A percentile compares a stretch with the other conserved stretches of the same genome.
Conservation (phyloP, 495 filamentous ascomycete species). For the Pyronema domesticum region DNA sequence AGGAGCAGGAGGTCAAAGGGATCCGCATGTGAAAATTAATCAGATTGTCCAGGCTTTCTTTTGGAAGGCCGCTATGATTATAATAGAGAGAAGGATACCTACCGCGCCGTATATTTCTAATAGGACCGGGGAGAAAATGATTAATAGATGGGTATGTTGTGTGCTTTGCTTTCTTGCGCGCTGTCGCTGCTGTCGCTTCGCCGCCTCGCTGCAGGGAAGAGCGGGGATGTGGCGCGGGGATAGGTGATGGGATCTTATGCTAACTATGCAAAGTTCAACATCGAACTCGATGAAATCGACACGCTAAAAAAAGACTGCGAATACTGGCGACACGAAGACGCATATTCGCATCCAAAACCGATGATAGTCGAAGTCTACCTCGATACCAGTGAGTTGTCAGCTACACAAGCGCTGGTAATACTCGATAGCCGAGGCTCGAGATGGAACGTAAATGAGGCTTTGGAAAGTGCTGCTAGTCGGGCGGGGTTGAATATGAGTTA, state of each 20-base stretch:
- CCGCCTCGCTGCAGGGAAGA: no score
- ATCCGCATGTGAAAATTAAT: slow-evolving; percentile 20
- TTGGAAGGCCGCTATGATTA: slow-evolving; percentile 69
- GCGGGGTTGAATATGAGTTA: slow-evolving; percentile 29
- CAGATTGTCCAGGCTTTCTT: slow-evolving; percentile 59
- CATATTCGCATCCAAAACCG: slow-evolving; percentile 61
- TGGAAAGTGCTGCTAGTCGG: slow-evolving; percentile 42
- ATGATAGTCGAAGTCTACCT: slow-evolving; percentile 82
- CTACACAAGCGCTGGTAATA: slow-evolving; percentile 71
- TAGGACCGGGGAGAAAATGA: slow-evolving; percentile 41
- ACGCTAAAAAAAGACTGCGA: slow-evolving; percentile 60
- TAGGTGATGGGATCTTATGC: no score
- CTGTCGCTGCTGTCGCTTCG: no score
- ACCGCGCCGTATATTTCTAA: slow-evolving; percentile 42
- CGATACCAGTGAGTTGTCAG: slow-evolving; percentile 60
- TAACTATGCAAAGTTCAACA: slow-evolving; percentile 53
- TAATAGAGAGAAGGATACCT: slow-evolving; percentile 59
- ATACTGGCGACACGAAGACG: slow-evolving; percentile 61
- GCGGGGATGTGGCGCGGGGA: no score
- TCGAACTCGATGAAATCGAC: slow-evolving; percentile 84
- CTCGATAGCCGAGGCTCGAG: slow-evolving; percentile 75
- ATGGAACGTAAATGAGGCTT: slow-evolving; percentile 77
- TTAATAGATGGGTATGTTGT: slow-evolving; percentile 82
- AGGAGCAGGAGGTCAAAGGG: neutral
- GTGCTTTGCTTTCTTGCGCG: no score